Evolutionary conservation across 1,139 yeast genomes (phyloP).

Genomic region (Candida frijolesensis): DNA sequence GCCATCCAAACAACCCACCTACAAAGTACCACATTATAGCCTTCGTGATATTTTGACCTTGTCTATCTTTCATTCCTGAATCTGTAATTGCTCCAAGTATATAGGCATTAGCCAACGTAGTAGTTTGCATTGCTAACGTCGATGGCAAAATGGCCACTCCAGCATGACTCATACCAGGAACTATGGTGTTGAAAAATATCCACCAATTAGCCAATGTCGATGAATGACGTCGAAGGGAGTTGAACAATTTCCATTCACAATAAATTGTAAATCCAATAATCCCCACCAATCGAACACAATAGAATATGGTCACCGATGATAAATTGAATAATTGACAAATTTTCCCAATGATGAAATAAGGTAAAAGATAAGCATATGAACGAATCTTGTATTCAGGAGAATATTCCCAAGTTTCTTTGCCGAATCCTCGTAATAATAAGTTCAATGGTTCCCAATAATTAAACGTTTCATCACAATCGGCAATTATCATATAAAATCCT

Average conservation of each 20-base stretch:
- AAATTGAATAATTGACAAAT: conserved; percentile 6
- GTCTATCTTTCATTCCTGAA: not conserved
- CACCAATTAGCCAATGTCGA: conserved; percentile 58
- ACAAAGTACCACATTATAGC: conserved; percentile 56
- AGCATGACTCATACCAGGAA: conserved; percentile 82
- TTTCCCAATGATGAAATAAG: conserved; percentile 40
- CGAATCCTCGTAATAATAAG: conserved; percentile 74
- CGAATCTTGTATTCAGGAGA: conserved; percentile 89
- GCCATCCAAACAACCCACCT: conserved; percentile 91
- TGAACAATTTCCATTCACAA: conserved; percentile 55
- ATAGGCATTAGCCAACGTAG: conserved; percentile 51
- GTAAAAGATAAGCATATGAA: conserved; percentile 76
- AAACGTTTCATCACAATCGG: conserved; percentile 86
- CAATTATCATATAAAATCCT: conserved; percentile 62
- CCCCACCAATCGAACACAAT: conserved; percentile 51
- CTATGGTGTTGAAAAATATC: conserved; percentile 44
- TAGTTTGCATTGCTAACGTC: conserved; percentile 76
- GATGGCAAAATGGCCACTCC: conserved; percentile 85
- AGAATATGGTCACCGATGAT: conserved; percentile 35
- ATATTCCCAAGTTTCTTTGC: conserved; percentile 96
- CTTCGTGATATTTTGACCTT: conserved; percentile 15
- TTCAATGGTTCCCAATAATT: conserved; percentile 96
- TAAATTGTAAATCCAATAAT: conserved; percentile 56
- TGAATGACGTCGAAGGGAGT: conserved; percentile 42
- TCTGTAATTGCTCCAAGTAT: conserved; percentile 25